Evolutionary conservation across 495 filamentous ascomycete genomes (phyloP).

Genomic region (Staphylotrichum tortipilum): DNA sequence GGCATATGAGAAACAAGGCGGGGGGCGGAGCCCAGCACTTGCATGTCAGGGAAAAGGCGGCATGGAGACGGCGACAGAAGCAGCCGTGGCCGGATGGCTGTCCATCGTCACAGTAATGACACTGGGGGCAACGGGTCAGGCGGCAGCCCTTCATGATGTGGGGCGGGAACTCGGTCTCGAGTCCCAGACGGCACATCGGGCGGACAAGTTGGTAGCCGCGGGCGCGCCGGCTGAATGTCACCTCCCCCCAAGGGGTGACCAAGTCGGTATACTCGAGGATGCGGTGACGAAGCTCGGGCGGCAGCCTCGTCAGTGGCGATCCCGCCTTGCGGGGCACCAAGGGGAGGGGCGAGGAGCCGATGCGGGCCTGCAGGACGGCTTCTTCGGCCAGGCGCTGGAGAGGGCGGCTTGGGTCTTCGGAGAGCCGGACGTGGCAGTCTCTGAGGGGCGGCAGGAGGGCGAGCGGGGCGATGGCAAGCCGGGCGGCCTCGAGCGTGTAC

Average conservation of each 20-base stretch:
- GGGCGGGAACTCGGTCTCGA: background rate
- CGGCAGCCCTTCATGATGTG: background rate
- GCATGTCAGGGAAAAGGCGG: background rate
- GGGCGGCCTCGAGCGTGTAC: background rate
- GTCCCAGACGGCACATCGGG: background rate
- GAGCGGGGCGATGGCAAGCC: background rate
- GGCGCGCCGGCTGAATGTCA: background rate
- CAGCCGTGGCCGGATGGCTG: too few species aligned
- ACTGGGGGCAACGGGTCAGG: background rate
- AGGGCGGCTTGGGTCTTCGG: background rate
- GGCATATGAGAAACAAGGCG: background rate
- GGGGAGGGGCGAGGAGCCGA: background rate
- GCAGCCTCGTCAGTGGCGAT: background rate
- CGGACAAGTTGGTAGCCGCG: background rate
- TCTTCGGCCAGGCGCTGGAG: background rate
- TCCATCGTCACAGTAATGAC: too few species aligned
- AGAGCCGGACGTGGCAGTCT: background rate
- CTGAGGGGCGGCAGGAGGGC: background rate
- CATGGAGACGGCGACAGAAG: background rate
- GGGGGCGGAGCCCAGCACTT: background rate
- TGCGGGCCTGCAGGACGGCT: background rate
- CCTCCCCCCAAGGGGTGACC: background rate
- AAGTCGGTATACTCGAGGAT: slow-evolving; percentile 9
- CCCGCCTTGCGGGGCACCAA: background rate
- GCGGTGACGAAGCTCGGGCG: background rate